phyloP scores from a whole-genome alignment of 768 basidiomycete genomes.

The Pleurotus djamor region DNA sequence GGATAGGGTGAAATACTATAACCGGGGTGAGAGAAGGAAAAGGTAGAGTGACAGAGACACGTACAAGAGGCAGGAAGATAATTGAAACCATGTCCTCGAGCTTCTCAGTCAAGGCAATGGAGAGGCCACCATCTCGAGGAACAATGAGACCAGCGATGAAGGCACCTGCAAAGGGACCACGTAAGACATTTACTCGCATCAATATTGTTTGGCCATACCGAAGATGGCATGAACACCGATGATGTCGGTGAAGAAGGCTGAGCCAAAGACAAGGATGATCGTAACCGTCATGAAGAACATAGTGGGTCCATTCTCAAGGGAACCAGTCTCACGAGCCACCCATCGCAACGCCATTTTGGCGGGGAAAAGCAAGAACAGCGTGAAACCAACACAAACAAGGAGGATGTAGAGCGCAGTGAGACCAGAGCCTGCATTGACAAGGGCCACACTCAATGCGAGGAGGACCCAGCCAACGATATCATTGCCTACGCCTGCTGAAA shows the following conservation, averaged over 20 bases:
- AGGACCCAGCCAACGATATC: slow-evolving; percentile 88
- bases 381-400: slow-evolving; percentile 77
- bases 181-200: too few species aligned
- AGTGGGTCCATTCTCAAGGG: slow-evolving; percentile 79
- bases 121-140: slow-evolving; percentile 85
- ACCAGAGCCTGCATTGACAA: slow-evolving; percentile 86
- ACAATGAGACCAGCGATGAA: slow-evolving; percentile 82
- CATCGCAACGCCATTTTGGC: slow-evolving; percentile 61
- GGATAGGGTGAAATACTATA: slow-evolving; percentile 88
- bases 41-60: slow-evolving; percentile 14
- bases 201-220: slow-evolving; percentile 34
- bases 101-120: slow-evolving; percentile 88
- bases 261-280: slow-evolving; percentile 78
- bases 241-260: slow-evolving; percentile 90
- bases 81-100: slow-evolving; percentile 95
- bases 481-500: slow-evolving; percentile 90
- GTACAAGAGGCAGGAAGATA: slow-evolving; percentile 83
- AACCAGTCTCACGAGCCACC: slow-evolving; percentile 78
- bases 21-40: background rate
- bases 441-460: slow-evolving; percentile 86
- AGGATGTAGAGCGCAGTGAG: slow-evolving; percentile 85
- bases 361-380: slow-evolving; percentile 70
- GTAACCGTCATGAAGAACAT: slow-evolving; percentile 88
- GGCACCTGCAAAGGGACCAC: slow-evolving; percentile 43
- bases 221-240: slow-evolving; percentile 94